Percentiles rank a stretch among this genome's conserved stretches.
These are phyloP conservation scores for Pleurotus djamor DNA, from an alignment of 768 basidiomycete species.

Conservation along the genomic window DNA sequence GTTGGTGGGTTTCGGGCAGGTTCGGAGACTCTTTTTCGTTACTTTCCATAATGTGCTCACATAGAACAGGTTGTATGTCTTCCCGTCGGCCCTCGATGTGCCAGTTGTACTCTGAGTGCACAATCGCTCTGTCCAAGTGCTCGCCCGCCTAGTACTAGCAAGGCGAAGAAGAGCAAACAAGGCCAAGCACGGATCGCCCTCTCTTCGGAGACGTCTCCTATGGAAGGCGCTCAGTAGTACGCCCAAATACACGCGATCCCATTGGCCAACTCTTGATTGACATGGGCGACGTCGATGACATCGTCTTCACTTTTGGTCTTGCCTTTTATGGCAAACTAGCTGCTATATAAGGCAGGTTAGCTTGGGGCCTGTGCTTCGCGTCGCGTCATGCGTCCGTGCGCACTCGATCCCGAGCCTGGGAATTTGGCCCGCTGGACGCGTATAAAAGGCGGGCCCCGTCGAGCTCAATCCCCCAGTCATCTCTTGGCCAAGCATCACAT, in stretches of 20 bases:
- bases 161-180: conserved; percentile 22
- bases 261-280: neutral
- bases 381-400: neutral
- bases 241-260: neutral
- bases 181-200: neutral
- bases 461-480: neutral
- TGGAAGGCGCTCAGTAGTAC: neutral
- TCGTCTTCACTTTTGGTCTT: neutral
- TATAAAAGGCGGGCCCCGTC: neutral
- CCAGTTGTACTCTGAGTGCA: conserved; percentile 54
- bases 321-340: neutral
- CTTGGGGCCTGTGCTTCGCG: neutral
- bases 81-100: conserved; percentile 65
- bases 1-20: conserved; percentile 87
- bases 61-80: conserved; percentile 59
- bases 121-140: conserved; percentile 70
- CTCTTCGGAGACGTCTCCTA: neutral
- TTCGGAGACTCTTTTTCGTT: conserved; percentile 29
- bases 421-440: neutral
- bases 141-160: conserved; percentile 10
- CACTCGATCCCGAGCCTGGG: conserved; percentile 2
- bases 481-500: conserved; percentile 10
- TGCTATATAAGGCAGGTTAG: neutral
- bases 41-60: neutral
- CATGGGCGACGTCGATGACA: neutral